Evolutionary conservation across 1,284 basidiomycete genomes (phyloP).

Genomic region (Mixia osmundae): DNA sequence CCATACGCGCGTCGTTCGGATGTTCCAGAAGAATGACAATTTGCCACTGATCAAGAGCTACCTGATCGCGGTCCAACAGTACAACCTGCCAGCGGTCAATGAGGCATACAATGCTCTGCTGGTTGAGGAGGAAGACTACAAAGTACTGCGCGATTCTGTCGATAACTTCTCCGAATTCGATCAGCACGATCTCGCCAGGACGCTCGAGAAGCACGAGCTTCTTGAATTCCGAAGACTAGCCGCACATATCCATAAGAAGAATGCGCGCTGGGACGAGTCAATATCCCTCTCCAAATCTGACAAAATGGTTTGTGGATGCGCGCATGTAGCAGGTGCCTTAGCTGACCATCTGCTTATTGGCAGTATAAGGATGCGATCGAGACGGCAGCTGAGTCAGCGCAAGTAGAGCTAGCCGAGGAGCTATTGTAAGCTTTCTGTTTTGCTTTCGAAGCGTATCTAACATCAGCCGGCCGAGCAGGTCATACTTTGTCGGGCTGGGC

Average conservation of each 20-base stretch:
- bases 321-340: too few species aligned
- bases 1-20: conserved; percentile 78
- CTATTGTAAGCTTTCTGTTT: too few species aligned
- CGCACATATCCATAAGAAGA: conserved; percentile 95
- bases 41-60: conserved; percentile 87
- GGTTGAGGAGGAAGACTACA: conserved; percentile 97
- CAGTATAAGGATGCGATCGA: conserved; percentile 63
- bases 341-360: conserved; percentile 4
- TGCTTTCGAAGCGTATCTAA: too few species aligned
- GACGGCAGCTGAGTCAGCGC: conserved; percentile 61
- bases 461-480: too few species aligned
- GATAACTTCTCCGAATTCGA: conserved; percentile 98
- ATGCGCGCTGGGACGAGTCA: conserved; percentile 79
- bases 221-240: conserved; percentile 89
- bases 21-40: conserved; percentile 69
- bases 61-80: conserved; percentile 84
- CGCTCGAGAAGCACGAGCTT: conserved; percentile 71
- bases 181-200: conserved; percentile 60
- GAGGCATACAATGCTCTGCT: conserved; percentile 90
- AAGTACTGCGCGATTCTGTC: conserved; percentile 82
- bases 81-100: conserved; percentile 91
- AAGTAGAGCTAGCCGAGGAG: conserved; percentile 73
- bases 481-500: conserved; percentile 56
- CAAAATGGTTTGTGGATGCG: conserved; percentile 41
- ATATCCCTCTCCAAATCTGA: conserved; percentile 85